Base-by-base conservation (phyloP, 176 grass and related monocot genomes). In the Carex myosuroides region DNA sequence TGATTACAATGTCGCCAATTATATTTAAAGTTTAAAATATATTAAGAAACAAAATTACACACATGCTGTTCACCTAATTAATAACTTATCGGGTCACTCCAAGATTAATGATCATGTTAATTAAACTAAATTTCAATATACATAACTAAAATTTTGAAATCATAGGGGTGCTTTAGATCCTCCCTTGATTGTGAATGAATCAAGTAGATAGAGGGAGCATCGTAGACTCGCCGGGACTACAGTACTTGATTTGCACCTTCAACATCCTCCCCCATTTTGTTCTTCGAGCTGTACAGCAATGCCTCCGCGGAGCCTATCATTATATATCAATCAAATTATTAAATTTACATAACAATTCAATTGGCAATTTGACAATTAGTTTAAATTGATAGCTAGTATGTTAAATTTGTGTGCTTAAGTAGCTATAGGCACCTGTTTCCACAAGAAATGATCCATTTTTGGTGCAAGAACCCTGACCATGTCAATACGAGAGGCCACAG, bases 241-340 rank as follows among this genome's bases (percentile, higher is more conserved):
- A 82, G 37, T 82, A 67, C 59, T 82, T 82, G 56, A 82, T 82
- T 66, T 61, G 33, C 33, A 82, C 59, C 80, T 82, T 61, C 61
- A 82, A 82, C 39, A 64, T 65, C 39, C 33, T 48, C 61, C 80
- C 80, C 60, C 41, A 65, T 32, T 64, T 53, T 54, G 59, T 82
- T 3, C 80, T 20, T 4, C 21, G 39, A 24, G 41, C 66, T 3
- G 29, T 26, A 30, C 80, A 82, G 37, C 80, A 82, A 64, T 82
- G 80, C 61, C 80, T 82, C 44, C 80, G 37, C 7, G 80, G 80
- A 82, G 80, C 80, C 79, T n/a, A 44, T 44, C 7, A 71, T 71
- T 24, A 24, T 24, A 24, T 71, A 71, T 33, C 26, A 68, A 60
- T 81, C 58, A 64, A 59, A n/a, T 44, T 64, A 64, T 64, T 65